A percentile compares a stretch with the other conserved stretches of the same genome.
Evolutionary conservation across 768 basidiomycete genomes (phyloP).

Genomic region (Phlegmacium glaucopus): DNA sequence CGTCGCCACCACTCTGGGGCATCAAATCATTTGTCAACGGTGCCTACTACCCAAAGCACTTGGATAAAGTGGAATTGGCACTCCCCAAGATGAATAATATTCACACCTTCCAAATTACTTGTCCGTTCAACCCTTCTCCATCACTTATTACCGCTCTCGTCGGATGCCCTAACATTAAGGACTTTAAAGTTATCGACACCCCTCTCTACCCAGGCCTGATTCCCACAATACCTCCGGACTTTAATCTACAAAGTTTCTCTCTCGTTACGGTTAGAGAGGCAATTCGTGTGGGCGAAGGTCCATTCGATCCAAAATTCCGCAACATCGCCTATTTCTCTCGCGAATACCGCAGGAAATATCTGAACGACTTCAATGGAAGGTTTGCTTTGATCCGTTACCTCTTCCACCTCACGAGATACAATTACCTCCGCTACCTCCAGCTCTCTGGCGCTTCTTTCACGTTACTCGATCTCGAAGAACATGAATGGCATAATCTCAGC

Average conservation of each 20-base stretch:
- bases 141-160: conserved; percentile 33
- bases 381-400: conserved; percentile 27
- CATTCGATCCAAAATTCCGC: conserved; percentile 32
- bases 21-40: conserved; percentile 31
- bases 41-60: conserved; percentile 30
- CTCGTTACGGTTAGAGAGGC: conserved; percentile 39
- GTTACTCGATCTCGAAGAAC: conserved; percentile 25
- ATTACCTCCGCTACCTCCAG: conserved; percentile 31
- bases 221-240: conserved; percentile 26
- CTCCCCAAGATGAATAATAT: conserved; percentile 35
- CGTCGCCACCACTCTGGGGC: conserved; percentile 37
- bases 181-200: conserved; percentile 36
- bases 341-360: conserved; percentile 36
- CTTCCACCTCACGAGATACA: conserved; percentile 29
- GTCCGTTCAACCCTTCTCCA: conserved; percentile 38
- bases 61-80: conserved; percentile 33
- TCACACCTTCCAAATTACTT: conserved; percentile 31
- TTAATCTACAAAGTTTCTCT: conserved; percentile 31
- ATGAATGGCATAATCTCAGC: conserved; percentile 33
- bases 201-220: conserved; percentile 33
- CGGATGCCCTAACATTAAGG: conserved; percentile 30
- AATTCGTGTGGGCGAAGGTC: conserved; percentile 38
- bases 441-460: conserved; percentile 35
- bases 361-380: conserved; percentile 30
- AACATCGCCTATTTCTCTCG: conserved; percentile 34